These are phyloP conservation scores for Mycena amicta DNA, from an alignment of 768 basidiomycete species.

Conservation along the genomic window DNA sequence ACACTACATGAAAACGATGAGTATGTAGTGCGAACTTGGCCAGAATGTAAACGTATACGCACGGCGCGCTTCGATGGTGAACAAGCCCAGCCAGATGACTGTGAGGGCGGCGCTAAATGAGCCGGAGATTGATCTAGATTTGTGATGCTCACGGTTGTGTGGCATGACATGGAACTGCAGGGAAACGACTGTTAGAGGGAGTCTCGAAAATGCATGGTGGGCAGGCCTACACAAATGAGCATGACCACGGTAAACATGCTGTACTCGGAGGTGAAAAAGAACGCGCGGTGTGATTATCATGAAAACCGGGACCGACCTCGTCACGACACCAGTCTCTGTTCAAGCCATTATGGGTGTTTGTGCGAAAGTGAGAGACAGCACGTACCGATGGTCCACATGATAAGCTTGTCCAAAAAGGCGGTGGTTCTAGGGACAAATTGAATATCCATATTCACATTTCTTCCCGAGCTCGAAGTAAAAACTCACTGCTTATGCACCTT, in stretches of 20 bases:
- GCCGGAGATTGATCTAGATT: no score
- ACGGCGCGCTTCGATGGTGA: not conserved
- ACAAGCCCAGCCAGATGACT: not conserved
- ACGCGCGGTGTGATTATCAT: no score
- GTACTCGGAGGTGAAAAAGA: no score
- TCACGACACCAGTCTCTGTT: not conserved
- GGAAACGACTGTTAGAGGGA: not conserved
- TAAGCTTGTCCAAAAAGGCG: not conserved
- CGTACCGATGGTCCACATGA: not conserved
- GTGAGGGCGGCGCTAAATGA: not conserved
- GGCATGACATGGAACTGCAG: not conserved
- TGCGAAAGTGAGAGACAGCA: not conserved
- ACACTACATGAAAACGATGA: no score
- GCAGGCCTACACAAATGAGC: not conserved
- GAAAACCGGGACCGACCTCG: no score
- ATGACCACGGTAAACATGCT: not conserved
- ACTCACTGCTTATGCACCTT: not conserved
- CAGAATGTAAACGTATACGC: not conserved
- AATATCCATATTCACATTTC: no score
- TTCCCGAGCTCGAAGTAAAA: not conserved
- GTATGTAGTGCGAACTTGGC: no score
- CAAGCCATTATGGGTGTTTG: not conserved
- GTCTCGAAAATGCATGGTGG: not conserved
- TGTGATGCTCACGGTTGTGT: not conserved
- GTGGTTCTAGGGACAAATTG: not conserved